phyloP scores from a whole-genome alignment of 129 eudicot genomes.

The Smallanthus sonchifolius region DNA sequence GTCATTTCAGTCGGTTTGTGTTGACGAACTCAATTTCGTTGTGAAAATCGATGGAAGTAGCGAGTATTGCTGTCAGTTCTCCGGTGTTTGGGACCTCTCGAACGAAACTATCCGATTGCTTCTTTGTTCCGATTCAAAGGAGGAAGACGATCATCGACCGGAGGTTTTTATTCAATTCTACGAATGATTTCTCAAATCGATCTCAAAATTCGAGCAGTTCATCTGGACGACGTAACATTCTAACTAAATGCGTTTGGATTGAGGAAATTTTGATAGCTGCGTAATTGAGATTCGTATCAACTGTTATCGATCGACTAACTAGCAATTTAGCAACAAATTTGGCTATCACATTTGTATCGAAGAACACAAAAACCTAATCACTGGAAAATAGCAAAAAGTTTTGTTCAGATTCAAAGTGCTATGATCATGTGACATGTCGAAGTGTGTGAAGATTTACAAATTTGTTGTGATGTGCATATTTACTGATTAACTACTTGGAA shows the following conservation, averaged over 20 bases:
- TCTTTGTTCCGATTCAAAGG: not conserved
- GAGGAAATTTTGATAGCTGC: not conserved
- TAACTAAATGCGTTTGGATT: not conserved
- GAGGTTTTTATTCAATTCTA: slow-evolving; percentile 6
- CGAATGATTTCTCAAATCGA: slow-evolving; percentile 12
- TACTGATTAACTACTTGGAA: not conserved
- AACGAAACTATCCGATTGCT: slow-evolving; percentile 11
- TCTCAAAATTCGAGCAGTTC: slow-evolving; percentile 18
- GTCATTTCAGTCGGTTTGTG: not conserved
- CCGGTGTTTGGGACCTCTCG: not conserved
- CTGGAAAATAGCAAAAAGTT: not conserved
- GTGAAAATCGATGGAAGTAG: slow-evolving; percentile 21
- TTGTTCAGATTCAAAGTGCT: slow-evolving; percentile 1
- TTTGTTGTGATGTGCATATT: not conserved
- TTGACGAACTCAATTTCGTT: slow-evolving; percentile 5
- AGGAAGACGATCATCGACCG: slow-evolving; percentile 10
- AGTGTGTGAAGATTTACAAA: not conserved
- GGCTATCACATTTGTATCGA: not conserved
- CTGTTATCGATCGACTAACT: not conserved
- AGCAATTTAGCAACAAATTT: not conserved
- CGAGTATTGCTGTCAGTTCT: slow-evolving; percentile 14
- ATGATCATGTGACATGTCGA: not conserved
- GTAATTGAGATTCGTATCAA: not conserved
- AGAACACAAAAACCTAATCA: not conserved
- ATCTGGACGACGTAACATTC: slow-evolving; percentile 17